phyloP scores from a whole-genome alignment of 2,329 filamentous ascomycete species.

The Myriosclerotinia duriaeana region DNA sequence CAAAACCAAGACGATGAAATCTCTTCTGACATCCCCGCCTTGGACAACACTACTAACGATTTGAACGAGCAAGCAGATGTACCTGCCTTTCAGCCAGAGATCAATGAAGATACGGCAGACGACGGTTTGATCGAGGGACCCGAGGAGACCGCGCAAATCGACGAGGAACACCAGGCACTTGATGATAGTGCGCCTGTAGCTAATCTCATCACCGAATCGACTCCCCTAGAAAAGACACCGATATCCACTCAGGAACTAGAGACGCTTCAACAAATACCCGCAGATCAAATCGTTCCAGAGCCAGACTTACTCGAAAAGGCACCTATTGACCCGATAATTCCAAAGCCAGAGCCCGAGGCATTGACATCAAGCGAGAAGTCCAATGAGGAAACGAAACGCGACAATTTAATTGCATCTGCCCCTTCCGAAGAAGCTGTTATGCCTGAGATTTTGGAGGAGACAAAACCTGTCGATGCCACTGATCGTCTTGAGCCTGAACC shows the following conservation, averaged over 20 bases:
- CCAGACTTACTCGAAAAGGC: neutral
- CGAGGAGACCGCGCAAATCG: neutral
- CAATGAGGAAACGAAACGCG: neutral
- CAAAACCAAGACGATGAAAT: neutral
- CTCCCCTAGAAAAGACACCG: neutral
- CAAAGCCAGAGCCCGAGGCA: neutral
- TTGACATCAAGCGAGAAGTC: neutral
- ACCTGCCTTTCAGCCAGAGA: constrained; percentile 2
- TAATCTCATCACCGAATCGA: neutral
- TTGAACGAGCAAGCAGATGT: constrained; percentile 25
- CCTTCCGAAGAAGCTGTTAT: neutral
- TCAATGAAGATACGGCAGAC: neutral
- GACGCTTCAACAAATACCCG: neutral
- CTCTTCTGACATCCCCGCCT: constrained; percentile 21
- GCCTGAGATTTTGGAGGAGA: neutral
- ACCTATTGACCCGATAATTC: neutral
- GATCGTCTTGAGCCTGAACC: neutral
- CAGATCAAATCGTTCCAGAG: neutral
- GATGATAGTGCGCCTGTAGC: neutral
- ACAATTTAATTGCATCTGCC: neutral
- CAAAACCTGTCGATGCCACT: neutral
- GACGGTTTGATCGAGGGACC: neutral
- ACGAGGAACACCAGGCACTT: neutral
- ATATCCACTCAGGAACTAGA: neutral
- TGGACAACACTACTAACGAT: constrained; percentile 23